Evolutionary conservation across 805 yeast species (phyloP), one percentile per base, ranked within the genome.

Genomic region (Monosporozyma servazzii): DNA sequence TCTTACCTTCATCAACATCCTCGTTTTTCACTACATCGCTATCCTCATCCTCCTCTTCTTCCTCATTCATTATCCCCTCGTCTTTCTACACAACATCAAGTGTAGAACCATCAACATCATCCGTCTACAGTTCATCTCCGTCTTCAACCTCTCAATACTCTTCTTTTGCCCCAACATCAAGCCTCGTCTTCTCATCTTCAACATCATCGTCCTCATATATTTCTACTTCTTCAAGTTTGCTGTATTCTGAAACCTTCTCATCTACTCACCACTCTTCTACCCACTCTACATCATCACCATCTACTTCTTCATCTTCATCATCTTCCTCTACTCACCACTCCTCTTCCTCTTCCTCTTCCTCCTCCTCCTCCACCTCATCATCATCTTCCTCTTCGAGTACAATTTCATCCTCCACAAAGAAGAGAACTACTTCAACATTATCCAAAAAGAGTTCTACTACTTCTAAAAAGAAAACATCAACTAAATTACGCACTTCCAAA

Each of bases 311-410:
- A 20, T 43, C 46, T 10, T 21, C 46, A 9, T 23, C 46, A 23
- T 18, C 65, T 15, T 48, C 62, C 13, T 23, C 62, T 6, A 56
- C 64, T 5, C 43, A 64, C 3, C 30, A 58, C 20, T 4, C 53
- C 2, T n/a, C 57, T 5, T 17, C 57, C 7, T 52, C 65, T 1
- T 48, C 59, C 51, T 29, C 39, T 49, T 39, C 48, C 51, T 31
- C 36, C 5, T 42, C 48, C 6, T 29, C 47, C 13, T 15, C 41
- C 17, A 29, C 47, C 13, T 6, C 47, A 17, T 44, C 45, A 3
- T 44, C 47, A 9, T 21, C 45, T 7, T 21, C 30, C 3, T 36
- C 48, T 5, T 13, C 47, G 18, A 47, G 49, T 2, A 46, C 50
- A 3, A 30, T 57, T n/a, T 27, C 49, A 9, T 30, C 51, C 13